Base-by-base conservation (phyloP, 176 grass and related monocot genomes). In the Carex littledalei region DNA sequence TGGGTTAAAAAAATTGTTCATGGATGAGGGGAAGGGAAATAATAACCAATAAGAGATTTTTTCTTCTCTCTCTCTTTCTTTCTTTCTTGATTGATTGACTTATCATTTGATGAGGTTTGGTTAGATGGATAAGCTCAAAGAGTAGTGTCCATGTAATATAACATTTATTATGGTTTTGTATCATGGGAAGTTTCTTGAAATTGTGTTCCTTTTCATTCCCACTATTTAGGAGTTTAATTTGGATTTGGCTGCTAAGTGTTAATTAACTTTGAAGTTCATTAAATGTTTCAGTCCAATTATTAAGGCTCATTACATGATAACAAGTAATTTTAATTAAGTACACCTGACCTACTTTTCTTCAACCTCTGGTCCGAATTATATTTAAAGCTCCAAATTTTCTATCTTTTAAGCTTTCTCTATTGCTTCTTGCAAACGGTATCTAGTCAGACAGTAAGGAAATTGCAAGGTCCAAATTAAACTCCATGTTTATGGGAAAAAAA, bases 1-100 rank as follows among this genome's bases (percentile, higher is more conserved):
- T 82, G 34, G 34, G 56, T 45, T 82, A 65, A 61, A 65, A 64
- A 82, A 82, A 22, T 4, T 45, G 18, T 82, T 81, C 54, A 65
- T 64, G 15, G 58, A 63, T 81, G 37, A 43, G 76, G 59, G 76
- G 55, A 79, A 16, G 16, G 61, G 4, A 64, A 65, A 26, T 50
- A 65, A 26, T 50, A n/a, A n/a, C n/a, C 7, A 65, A 63, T 12
- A 26, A 61, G 58, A 82, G 39, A 50, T 55, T 17, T 78, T 57
- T 45, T 63, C 1, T 61, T 61, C 0, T 26, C 0, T 22, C 16
- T 62, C 18, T 20, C n/a, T 63, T 0, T 45, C 34, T 43, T 21
- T 39, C 15, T 70, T 39, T 32, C 52, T 53, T 15, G 39, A 39
- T 39, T 47, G 68, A 39, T 39, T 39, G 37, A 6, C 37, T 72